These are phyloP conservation scores for Pelargonium nanum DNA, from an alignment of 345 rosid species.

Conservation along the genomic window DNA sequence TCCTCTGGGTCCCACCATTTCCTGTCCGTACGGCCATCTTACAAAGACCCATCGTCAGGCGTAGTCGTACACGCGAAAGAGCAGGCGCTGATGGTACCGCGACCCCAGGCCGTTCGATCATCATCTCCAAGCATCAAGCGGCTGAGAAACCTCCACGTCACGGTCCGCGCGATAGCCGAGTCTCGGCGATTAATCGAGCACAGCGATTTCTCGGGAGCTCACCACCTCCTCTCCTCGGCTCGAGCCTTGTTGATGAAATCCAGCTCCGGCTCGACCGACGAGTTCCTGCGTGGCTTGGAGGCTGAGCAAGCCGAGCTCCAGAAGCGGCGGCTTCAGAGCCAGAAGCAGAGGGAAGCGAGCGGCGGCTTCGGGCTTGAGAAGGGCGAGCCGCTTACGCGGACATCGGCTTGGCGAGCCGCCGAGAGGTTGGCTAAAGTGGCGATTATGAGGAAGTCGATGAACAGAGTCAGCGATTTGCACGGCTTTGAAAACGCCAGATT, in stretches of 20 bases:
- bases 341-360: not conserved
- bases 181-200: conserved; percentile 52
- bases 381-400: conserved; percentile 66
- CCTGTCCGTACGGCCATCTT: conserved; percentile 55
- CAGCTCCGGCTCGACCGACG: conserved; percentile 30
- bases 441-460: conserved; percentile 78
- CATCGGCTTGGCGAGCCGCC: conserved; percentile 90
- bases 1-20: conserved; percentile 39
- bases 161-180: conserved; percentile 67
- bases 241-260: conserved; percentile 50
- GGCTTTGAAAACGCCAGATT: conserved; percentile 95
- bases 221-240: conserved; percentile 59
- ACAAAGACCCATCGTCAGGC: conserved; percentile 43
- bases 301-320: conserved; percentile 55
- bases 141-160: conserved; percentile 60
- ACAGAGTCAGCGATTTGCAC: conserved; percentile 88
- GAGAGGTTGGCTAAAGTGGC: conserved; percentile 89
- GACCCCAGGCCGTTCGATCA: conserved; percentile 39
- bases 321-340: conserved; percentile 9
- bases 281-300: conserved; percentile 45
- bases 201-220: conserved; percentile 44
- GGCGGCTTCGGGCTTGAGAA: conserved; percentile 36
- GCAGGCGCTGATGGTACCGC: conserved; percentile 38
- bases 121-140: conserved; percentile 37
- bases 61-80: conserved; percentile 36